Conservation (phyloP, 768 basidiomycete species). For the Sporobolomyces roseus region DNA sequence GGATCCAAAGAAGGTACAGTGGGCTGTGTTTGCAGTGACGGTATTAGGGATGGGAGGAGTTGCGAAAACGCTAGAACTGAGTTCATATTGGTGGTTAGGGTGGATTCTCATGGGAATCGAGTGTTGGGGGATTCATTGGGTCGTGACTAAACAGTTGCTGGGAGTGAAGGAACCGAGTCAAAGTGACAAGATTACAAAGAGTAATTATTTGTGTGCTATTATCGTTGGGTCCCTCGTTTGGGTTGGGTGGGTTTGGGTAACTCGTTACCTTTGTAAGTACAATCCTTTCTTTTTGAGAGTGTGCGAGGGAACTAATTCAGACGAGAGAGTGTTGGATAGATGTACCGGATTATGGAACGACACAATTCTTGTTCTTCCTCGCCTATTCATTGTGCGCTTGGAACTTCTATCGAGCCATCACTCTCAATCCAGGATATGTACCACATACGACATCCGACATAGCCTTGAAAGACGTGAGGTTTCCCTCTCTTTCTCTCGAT, state of each 20-base stretch:
- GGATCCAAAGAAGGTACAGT: conserved; percentile 54
- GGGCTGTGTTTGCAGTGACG: conserved; percentile 59
- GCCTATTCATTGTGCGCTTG: conserved; percentile 68
- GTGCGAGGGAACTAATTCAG: neutral
- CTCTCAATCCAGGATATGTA: conserved; percentile 82
- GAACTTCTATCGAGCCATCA: conserved; percentile 87
- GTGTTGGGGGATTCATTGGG: conserved; percentile 91
- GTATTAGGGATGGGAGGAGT: conserved; percentile 75
- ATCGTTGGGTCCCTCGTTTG: conserved; percentile 79
- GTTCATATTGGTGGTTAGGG: conserved; percentile 81
- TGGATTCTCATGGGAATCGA: conserved; percentile 75
- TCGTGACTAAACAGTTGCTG: conserved; percentile 76
- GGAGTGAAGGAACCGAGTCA: conserved; percentile 49
- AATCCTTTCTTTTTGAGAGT: conserved; percentile 48
- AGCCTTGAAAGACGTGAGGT: conserved; percentile 76
- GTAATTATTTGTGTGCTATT: conserved; percentile 90
- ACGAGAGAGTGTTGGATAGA: no score
- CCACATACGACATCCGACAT: conserved; percentile 74
- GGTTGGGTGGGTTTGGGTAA: conserved; percentile 78
- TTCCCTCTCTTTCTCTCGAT: neutral
- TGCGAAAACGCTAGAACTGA: conserved; percentile 72
- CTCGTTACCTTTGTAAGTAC: conserved; percentile 65
- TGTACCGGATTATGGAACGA: no score
- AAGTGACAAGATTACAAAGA: conserved; percentile 75
- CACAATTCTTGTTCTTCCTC: conserved; percentile 70